Evolutionary conservation across 23 red algal genomes (phyloP).

Genomic region (Gracilaria caudata): DNA sequence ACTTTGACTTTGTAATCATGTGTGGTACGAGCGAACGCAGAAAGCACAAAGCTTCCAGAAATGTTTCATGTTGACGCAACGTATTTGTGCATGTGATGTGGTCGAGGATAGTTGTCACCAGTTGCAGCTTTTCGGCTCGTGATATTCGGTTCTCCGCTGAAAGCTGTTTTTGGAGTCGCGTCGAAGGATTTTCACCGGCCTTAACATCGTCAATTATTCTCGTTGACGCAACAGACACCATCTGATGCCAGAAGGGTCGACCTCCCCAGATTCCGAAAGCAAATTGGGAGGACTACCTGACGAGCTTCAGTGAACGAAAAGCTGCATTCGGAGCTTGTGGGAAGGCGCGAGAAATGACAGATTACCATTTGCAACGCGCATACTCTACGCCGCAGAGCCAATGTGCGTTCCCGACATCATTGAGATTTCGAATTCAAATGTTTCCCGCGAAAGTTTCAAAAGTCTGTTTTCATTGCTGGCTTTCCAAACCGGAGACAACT

Average conservation of each 20-base stretch:
- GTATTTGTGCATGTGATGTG: not conserved
- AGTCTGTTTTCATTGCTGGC: too few relatives aligned
- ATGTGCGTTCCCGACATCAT: not conserved
- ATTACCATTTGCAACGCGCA: too few relatives aligned
- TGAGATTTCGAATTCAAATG: conserved; percentile 11
- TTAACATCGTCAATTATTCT: conserved; percentile 27
- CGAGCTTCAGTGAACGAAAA: not conserved
- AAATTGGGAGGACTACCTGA: not conserved
- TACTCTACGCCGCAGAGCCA: not conserved
- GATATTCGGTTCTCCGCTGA: not conserved
- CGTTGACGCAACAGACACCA: not conserved
- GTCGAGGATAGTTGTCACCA: conserved; percentile 14
- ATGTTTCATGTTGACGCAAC: not conserved
- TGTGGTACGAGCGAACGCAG: conserved; percentile 20
- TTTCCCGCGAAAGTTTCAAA: conserved; percentile 6
- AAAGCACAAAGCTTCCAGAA: conserved; percentile 6
- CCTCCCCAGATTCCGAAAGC: not conserved
- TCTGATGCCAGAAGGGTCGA: not conserved
- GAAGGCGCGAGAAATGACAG: not conserved
- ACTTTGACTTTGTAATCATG: conserved; percentile 13
- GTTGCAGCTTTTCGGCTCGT: conserved; percentile 14
- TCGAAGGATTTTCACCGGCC: not conserved
- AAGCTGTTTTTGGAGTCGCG: not conserved
- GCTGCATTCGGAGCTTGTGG: not conserved
- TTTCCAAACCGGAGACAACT: too few relatives aligned